These are phyloP conservation scores for Panicum miliaceum DNA, from an alignment of 176 grass and related monocot species.

Conservation along the genomic window DNA sequence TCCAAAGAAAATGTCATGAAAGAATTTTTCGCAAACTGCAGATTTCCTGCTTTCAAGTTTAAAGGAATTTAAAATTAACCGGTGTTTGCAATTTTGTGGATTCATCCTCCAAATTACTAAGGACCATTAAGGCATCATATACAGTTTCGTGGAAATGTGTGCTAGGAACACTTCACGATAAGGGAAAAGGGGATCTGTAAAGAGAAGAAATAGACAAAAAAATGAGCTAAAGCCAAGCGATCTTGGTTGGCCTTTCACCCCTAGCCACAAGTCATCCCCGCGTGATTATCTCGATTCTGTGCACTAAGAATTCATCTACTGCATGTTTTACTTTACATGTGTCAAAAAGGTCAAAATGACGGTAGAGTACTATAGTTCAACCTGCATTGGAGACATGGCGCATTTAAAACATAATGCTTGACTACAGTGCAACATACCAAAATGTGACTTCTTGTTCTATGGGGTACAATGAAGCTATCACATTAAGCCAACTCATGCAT, in stretches of 20 bases:
- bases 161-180: background rate
- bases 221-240: too few relatives aligned
- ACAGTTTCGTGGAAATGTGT: constrained; percentile 2
- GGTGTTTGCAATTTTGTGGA: constrained; percentile 13
- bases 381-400: background rate
- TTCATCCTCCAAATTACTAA: constrained; percentile 11
- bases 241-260: too few relatives aligned
- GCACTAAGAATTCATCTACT: background rate
- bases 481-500: constrained; percentile 29
- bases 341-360: background rate
- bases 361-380: background rate
- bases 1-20: background rate
- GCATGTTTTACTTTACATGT: constrained; percentile 14
- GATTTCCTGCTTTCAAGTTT: background rate
- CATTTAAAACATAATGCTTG: background rate
- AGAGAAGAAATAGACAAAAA: too few relatives aligned
- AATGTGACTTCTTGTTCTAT: constrained; percentile 14
- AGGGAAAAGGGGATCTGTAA: too few relatives aligned
- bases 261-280: too few relatives aligned
- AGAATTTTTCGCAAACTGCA: background rate
- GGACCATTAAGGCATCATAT: background rate
- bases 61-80: constrained; percentile 4
- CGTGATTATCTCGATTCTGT: background rate
- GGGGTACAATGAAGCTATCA: background rate
- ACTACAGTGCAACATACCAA: background rate